Percentiles rank a stretch among this genome's conserved stretches.
These are phyloP conservation scores for Canariomyces notabilis DNA, from an alignment of 2,329 filamentous ascomycete genomes.

Conservation along the genomic window DNA sequence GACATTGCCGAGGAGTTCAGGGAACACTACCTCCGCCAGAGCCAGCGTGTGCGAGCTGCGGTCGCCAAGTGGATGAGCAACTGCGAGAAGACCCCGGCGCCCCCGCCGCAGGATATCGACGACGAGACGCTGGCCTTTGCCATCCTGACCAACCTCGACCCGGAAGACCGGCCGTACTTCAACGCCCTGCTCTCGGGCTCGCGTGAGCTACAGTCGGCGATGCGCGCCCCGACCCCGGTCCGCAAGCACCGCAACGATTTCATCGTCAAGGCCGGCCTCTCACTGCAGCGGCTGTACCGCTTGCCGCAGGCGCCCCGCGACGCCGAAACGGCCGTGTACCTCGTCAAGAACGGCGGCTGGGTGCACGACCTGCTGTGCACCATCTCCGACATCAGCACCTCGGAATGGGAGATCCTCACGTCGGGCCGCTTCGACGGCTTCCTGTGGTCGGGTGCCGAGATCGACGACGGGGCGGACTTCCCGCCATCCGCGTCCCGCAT, in stretches of 20 bases:
- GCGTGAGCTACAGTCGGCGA: slow-evolving; percentile 49
- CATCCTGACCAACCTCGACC: slow-evolving; percentile 79
- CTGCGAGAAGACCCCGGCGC: slow-evolving; percentile 67
- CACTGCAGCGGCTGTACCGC: slow-evolving; percentile 81
- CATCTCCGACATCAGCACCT: slow-evolving; percentile 77
- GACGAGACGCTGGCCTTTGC: slow-evolving; percentile 92
- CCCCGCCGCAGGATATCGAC: slow-evolving; percentile 81
- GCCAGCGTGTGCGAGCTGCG: slow-evolving; percentile 84
- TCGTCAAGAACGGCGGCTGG: slow-evolving; percentile 74
- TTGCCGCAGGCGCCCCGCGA: slow-evolving; percentile 69
- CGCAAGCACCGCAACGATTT: slow-evolving; percentile 65
- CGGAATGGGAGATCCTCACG: slow-evolving; percentile 95
- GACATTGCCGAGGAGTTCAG: slow-evolving; percentile 92
- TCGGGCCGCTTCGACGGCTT: slow-evolving; percentile 95
- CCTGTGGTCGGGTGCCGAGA: slow-evolving; percentile 86
- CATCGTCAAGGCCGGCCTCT: slow-evolving; percentile 67
- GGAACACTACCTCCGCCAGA: slow-evolving; percentile 86
- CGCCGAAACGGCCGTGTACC: slow-evolving; percentile 78
- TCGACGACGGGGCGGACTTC: slow-evolving; percentile 36
- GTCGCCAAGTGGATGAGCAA: slow-evolving; percentile 86
- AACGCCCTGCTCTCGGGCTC: slow-evolving; percentile 68
- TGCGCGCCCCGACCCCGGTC: slow-evolving; percentile 64
- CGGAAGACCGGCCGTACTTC: slow-evolving; percentile 72
- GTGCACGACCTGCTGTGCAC: slow-evolving; percentile 86
- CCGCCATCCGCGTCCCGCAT: slow-evolving; percentile 46